These are phyloP conservation scores for Cyberlindnera veronae DNA, from an alignment of 805 yeast species.

Conservation along the genomic window DNA sequence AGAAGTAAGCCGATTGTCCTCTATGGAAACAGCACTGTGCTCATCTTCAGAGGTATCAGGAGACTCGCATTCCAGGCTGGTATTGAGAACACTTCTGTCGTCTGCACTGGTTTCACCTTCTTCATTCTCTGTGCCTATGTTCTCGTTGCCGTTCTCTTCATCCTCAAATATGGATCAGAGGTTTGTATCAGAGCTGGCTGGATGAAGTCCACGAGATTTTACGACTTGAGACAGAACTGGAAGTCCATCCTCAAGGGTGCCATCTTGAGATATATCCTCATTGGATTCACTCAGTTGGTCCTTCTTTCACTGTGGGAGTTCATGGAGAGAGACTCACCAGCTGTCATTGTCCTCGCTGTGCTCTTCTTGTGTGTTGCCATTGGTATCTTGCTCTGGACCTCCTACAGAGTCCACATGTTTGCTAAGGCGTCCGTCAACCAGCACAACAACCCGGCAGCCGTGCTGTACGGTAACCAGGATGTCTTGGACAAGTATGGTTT, in stretches of 20 bases:
- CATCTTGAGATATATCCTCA: conserved; percentile 69
- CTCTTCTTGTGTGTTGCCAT: conserved; percentile 61
- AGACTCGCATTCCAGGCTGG: conserved; percentile 73
- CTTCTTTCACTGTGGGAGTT: conserved; percentile 88
- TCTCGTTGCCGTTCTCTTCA: conserved; percentile 56
- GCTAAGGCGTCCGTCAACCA: conserved; percentile 58
- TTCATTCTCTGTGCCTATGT: conserved; percentile 76
- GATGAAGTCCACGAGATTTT: conserved; percentile 45
- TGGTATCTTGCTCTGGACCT: conserved; percentile 60
- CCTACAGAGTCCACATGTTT: conserved; percentile 56
- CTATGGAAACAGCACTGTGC: conserved; percentile 53
- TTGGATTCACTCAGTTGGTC: conserved; percentile 80
- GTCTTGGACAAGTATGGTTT: conserved; percentile 81
- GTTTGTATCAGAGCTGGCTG: conserved; percentile 46
- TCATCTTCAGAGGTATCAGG: conserved; percentile 81
- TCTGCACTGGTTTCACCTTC: conserved; percentile 82
- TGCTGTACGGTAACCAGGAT: conserved; percentile 73
- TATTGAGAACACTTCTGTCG: conserved; percentile 82
- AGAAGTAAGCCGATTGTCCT: conserved; percentile 35
- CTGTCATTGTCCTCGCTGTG: conserved; percentile 78
- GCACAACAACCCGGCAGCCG: conserved; percentile 81
- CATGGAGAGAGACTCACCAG: conserved; percentile 76
- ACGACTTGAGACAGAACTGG: conserved; percentile 54
- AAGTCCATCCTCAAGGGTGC: conserved; percentile 68
- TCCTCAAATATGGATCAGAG: conserved; percentile 49